phyloP scores from a whole-genome alignment of 2,329 filamentous ascomycete genomes.

The Apiospora phragmitis region DNA sequence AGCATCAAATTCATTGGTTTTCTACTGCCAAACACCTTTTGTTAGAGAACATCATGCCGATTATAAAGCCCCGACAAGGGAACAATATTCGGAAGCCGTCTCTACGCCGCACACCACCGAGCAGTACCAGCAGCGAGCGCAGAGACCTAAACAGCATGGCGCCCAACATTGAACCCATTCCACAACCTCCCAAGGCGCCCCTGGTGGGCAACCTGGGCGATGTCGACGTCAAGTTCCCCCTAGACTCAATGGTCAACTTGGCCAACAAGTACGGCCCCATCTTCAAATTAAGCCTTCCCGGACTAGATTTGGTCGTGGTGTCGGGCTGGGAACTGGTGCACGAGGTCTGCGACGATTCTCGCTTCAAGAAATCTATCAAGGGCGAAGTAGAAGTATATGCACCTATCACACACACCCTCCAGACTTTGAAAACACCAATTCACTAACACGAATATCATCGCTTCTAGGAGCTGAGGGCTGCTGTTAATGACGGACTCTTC shows the following conservation, averaged over 20 bases:
- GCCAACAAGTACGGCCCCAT: constrained; percentile 5
- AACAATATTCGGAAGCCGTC: not conserved
- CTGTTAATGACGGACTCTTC: constrained; percentile 49
- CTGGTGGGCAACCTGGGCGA: not conserved
- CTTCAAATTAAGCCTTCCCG: constrained; percentile 1
- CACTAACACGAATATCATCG: not conserved
- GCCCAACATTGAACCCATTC: not conserved
- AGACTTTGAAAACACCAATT: not conserved
- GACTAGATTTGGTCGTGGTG: constrained; percentile 38
- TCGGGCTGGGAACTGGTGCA: constrained; percentile 43
- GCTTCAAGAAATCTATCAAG: constrained; percentile 45
- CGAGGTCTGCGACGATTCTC: constrained; percentile 48
- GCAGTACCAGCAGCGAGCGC: not conserved
- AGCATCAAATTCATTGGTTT: no score
- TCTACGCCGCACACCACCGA: not conserved
- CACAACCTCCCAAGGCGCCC: not conserved
- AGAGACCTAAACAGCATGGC: not conserved
- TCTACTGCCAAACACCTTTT: no score
- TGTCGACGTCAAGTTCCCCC: not conserved
- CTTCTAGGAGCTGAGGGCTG: constrained; percentile 42
- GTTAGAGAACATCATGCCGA: not conserved
- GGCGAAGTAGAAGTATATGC: constrained; percentile 31
- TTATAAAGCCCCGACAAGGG: not conserved
- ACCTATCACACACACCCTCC: not conserved
- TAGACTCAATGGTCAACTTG: not conserved